phyloP scores from a whole-genome alignment of 768 basidiomycete genomes.

The Lyophyllum decastes region DNA sequence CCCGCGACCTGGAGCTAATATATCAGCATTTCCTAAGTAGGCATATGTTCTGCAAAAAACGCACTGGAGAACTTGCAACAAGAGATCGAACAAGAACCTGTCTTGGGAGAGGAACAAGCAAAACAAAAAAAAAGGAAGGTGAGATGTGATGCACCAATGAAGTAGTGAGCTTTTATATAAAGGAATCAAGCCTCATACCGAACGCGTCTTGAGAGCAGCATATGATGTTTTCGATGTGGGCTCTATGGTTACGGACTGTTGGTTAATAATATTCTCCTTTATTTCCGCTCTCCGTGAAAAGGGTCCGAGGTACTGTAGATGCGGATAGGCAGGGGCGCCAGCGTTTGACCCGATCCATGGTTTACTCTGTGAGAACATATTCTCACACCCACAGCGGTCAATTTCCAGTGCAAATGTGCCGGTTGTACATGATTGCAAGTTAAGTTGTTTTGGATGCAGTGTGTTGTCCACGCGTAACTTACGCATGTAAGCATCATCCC shows the following conservation, averaged over 20 bases:
- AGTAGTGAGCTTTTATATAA: constrained; percentile 3
- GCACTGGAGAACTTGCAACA: constrained; percentile 15
- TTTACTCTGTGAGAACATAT: neutral
- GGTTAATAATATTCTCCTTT: neutral
- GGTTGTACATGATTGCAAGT: neutral
- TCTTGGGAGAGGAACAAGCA: constrained; percentile 45
- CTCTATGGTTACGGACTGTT: constrained; percentile 7
- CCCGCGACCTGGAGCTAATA: constrained; percentile 5
- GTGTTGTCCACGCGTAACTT: too few species aligned
- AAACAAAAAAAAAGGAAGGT: constrained; percentile 21
- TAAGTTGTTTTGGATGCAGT: neutral
- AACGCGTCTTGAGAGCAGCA: neutral
- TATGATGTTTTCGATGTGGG: neutral
- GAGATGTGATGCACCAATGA: neutral
- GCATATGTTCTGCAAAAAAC: neutral
- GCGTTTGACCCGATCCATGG: neutral
- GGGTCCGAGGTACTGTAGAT: neutral
- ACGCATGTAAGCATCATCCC: neutral
- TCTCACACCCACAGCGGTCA: too few species aligned
- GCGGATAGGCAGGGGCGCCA: neutral
- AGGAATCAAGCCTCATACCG: neutral
- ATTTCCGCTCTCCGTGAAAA: neutral
- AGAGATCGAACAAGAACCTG: constrained; percentile 49
- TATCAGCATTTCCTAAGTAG: neutral
- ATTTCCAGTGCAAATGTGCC: too few species aligned